Base-by-base conservation (phyloP, 2,329 filamentous ascomycete genomes). In the Metarhizium anisopliae region DNA sequence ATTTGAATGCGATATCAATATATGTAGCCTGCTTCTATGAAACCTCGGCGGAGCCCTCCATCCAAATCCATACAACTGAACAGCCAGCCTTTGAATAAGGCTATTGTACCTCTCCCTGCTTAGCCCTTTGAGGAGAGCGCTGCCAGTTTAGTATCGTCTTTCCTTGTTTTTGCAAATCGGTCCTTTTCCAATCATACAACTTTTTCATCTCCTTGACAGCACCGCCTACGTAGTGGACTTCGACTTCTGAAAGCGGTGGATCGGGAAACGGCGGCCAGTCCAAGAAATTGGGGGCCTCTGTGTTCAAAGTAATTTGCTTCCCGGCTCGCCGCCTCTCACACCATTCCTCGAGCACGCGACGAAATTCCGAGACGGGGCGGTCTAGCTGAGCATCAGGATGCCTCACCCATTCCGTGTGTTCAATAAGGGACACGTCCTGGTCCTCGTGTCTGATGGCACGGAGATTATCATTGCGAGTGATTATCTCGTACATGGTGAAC, bases 401-500 rank as follows among this genome's bases (percentile, higher is more conserved):
- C 55, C 68, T 61, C 7, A 56, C 47, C 70, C 70, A 74, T 7
- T 62, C 58, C 32, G 51, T 52, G n/a, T 61, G 35, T 42, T 49
- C 57, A 8, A 65, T 51, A 0, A 57, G 55, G 1, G 55, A 30
- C 1, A 62, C 54, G 30, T 67, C 58, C 53, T 67, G 65, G 11
- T 72, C 56, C 8, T 65, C 59, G 54, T 63, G 61, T 11, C 59
- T 58, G 4, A 64, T 53, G 2, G 36, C 40, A 16, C 64, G 63
- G 13, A 66, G 55, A 32, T 47, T 45, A 3, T 56, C 35, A 50
- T 72, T 64, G 14, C 62, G 57, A 6, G 70, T 71, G 53, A 72
- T 68, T 43, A 72, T 63, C 56, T 70, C 70, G 58, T 70, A 71
- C 18, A 66, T 5, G 14, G 69, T 71, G 56, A 70, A 72, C 6